Evolutionary conservation across 208 protist genomes (phyloP).

Genomic region (Herpetomonas tarakana): DNA sequence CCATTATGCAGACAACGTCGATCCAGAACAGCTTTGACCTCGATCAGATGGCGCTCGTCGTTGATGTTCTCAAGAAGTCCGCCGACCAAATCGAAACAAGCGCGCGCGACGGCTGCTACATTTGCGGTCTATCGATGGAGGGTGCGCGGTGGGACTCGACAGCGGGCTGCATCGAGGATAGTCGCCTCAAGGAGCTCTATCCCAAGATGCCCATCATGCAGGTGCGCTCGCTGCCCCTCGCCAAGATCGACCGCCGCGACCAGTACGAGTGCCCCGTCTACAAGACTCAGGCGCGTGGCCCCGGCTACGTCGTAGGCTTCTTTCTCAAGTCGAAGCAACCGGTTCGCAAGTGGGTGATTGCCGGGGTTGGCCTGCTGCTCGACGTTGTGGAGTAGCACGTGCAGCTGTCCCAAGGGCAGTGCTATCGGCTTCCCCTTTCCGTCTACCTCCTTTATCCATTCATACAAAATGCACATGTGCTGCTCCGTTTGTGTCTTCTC

Average conservation of each 20-base stretch:
- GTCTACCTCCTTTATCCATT: slow-evolving; percentile 21
- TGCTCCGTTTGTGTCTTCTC: slow-evolving; percentile 1
- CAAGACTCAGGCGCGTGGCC: slow-evolving; percentile 94
- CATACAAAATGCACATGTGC: slow-evolving; percentile 1
- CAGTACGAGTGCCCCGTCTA: slow-evolving; percentile 98
- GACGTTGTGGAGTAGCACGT: slow-evolving; percentile 91
- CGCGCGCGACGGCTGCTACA: slow-evolving; percentile 97
- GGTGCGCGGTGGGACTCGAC: slow-evolving; percentile 96
- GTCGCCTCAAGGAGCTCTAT: slow-evolving; percentile 93
- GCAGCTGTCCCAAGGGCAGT: no score
- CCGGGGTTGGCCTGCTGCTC: slow-evolving; percentile 95
- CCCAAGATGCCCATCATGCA: slow-evolving; percentile 95
- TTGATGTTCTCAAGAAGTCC: slow-evolving; percentile 96
- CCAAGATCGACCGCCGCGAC: slow-evolving; percentile 92
- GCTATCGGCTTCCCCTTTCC: slow-evolving; percentile 17
- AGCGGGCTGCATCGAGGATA: slow-evolving; percentile 89
- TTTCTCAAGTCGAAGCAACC: slow-evolving; percentile 95
- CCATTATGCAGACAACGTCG: slow-evolving; percentile 98
- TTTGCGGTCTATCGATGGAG: slow-evolving; percentile 96
- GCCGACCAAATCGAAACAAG: slow-evolving; percentile 92
- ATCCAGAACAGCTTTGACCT: slow-evolving; percentile 97
- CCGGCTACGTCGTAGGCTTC: slow-evolving; percentile 95
- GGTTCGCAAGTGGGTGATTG: slow-evolving; percentile 96
- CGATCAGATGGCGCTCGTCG: slow-evolving; percentile 94
- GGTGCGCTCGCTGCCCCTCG: slow-evolving; percentile 87